A percentile compares a stretch with the other conserved stretches of the same genome.
Conservation (phyloP, 352 stramenopile species). For the Phytophthora europaea region DNA sequence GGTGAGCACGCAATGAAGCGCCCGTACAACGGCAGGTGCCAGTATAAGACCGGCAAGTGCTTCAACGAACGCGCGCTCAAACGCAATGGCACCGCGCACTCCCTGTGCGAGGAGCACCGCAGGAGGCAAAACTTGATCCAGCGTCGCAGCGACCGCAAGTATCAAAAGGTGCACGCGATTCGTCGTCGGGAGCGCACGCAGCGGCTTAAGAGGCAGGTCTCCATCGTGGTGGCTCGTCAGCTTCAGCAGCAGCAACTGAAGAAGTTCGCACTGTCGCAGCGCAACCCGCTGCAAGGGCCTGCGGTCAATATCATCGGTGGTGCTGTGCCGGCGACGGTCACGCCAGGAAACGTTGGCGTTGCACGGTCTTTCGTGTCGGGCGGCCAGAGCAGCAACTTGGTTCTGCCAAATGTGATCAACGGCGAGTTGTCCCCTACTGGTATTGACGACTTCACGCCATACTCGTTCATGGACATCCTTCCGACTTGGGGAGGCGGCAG, state of each 20-base stretch:
- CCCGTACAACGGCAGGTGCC: conserved; percentile 79
- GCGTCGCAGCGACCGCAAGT: conserved; percentile 85
- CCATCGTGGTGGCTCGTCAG: conserved; percentile 80
- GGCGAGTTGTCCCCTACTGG: conserved; percentile 58
- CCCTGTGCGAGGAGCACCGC: conserved; percentile 86
- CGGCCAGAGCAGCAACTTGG: no score
- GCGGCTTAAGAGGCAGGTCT: conserved; percentile 85
- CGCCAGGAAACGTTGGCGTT: no score
- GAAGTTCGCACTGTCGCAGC: no score
- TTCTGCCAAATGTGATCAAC: background rate
- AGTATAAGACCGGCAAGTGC: conserved; percentile 92
- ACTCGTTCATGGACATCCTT: conserved; percentile 60
- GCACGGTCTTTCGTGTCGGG: no score
- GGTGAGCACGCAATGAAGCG: conserved; percentile 29
- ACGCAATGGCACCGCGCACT: conserved; percentile 84
- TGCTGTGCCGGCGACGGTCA: no score
- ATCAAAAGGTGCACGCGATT: conserved; percentile 84
- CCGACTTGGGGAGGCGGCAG: background rate
- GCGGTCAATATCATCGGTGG: no score
- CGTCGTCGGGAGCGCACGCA: conserved; percentile 81
- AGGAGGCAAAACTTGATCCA: conserved; percentile 90
- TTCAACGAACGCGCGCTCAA: conserved; percentile 90
- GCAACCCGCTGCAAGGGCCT: no score
- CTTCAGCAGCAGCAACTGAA: conserved; percentile 36
- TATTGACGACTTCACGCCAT: conserved; percentile 67